Evolutionary conservation across 2,329 filamentous ascomycete genomes (phyloP).

Genomic region (Aspergillus eucalypticola): DNA sequence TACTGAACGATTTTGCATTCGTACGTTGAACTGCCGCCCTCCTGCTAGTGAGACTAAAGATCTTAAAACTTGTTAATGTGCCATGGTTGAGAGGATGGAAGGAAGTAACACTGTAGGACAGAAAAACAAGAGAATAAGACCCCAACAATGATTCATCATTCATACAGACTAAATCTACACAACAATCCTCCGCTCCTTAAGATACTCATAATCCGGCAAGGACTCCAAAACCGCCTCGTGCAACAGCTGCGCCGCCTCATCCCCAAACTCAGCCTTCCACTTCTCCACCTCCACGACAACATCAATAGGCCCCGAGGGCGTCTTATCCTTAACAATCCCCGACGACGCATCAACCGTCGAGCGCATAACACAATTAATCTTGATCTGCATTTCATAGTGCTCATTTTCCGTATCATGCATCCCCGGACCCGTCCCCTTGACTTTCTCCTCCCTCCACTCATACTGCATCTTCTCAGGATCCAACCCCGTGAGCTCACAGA

Average conservation of each 20-base stretch:
- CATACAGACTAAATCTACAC: not conserved
- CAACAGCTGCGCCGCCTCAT: conserved; percentile 26
- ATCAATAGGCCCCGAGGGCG: conserved; percentile 30
- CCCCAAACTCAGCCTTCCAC: conserved; percentile 42
- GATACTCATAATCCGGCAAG: conserved; percentile 45
- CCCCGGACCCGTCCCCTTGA: conserved; percentile 2
- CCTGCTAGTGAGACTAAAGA: no score
- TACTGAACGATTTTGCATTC: no score
- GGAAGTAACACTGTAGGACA: no score
- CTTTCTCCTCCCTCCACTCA: conserved; percentile 30
- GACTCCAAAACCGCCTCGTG: conserved; percentile 31
- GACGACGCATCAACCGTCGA: conserved; percentile 34
- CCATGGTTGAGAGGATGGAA: no score
- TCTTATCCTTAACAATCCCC: conserved; percentile 36
- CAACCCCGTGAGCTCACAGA: conserved; percentile 34
- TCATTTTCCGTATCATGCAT: not conserved
- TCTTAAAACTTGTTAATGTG: no score
- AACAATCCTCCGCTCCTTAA: conserved; percentile 30
- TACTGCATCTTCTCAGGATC: conserved; percentile 33
- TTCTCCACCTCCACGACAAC: conserved; percentile 34
- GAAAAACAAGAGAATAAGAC: no score
- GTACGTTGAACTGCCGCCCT: no score
- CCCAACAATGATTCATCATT: no score
- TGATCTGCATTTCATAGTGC: not conserved
- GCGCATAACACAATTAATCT: conserved; percentile 22